Evolutionary conservation across 441 rosid species (phyloP).

Genomic region (Erodium trifolium): DNA sequence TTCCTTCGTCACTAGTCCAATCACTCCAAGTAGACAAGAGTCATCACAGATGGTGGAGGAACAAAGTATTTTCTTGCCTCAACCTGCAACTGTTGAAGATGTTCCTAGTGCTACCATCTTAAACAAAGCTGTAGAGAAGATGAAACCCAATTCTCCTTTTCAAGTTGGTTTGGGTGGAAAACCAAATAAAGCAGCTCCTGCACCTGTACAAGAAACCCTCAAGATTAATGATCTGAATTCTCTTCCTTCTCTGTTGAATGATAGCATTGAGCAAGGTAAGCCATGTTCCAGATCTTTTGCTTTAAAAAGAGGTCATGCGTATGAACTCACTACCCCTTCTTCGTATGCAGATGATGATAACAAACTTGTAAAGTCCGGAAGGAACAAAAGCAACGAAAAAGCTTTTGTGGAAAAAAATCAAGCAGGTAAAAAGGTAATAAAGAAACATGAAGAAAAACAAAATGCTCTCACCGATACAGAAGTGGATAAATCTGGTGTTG

Average conservation of each 20-base stretch:
- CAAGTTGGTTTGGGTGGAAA: conserved; percentile 18
- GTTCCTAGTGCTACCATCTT: conserved; percentile 8
- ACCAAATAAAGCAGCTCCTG: conserved; percentile 18
- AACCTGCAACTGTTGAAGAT: conserved; percentile 21
- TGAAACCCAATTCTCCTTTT: conserved; percentile 19
- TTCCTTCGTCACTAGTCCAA: conserved; percentile 16
- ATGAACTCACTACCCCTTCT: conserved; percentile 7
- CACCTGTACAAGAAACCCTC: conserved; percentile 18
- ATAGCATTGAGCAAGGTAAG: conserved; percentile 25
- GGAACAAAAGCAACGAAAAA: conserved; percentile 29
- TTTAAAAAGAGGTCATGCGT: conserved; percentile 1
- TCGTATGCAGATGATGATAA: conserved; percentile 37
- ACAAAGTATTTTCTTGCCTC: conserved; percentile 9
- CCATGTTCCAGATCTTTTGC: conserved; percentile 9
- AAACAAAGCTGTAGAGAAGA: conserved; percentile 20
- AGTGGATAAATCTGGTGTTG: conserved; percentile 27
- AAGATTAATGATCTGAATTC: conserved; percentile 31
- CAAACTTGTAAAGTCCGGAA: conserved; percentile 20
- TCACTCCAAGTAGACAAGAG: conserved; percentile 19
- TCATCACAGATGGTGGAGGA: conserved; percentile 18
- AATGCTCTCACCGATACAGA: conserved; percentile 19
- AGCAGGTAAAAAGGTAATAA: conserved; percentile 23
- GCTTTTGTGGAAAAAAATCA: conserved; percentile 22
- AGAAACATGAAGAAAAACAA: conserved; percentile 35
- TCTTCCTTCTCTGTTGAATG: conserved; percentile 24